Conservation (phyloP, 1,284 basidiomycete genomes). For the Rhodofomes roseus region DNA sequence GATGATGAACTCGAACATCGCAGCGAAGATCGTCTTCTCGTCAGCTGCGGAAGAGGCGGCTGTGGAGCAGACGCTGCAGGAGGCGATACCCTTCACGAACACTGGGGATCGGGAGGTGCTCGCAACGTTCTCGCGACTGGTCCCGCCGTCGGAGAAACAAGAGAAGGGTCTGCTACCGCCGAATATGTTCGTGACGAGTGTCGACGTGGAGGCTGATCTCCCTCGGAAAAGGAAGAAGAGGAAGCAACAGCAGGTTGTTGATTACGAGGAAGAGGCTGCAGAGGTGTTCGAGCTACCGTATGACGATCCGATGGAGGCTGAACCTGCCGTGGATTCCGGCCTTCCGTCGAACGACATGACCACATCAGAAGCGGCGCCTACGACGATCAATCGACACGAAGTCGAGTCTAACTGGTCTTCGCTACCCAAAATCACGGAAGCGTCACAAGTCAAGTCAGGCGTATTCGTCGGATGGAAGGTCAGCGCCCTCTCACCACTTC, state of each 20-base stretch:
- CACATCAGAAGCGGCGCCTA: not conserved
- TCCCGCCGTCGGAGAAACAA: constrained; percentile 65
- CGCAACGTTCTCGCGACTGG: constrained; percentile 33
- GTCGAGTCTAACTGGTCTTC: constrained; percentile 41
- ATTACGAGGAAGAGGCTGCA: constrained; percentile 13
- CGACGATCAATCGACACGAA: constrained; percentile 33
- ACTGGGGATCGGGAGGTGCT: constrained; percentile 7
- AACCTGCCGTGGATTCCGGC: not conserved
- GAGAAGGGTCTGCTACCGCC: constrained; percentile 45
- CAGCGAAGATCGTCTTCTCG: constrained; percentile 59
- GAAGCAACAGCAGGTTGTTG: not conserved
- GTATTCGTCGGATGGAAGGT: constrained; percentile 53
- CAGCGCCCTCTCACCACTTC: constrained; percentile 9
- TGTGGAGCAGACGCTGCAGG: constrained; percentile 1
- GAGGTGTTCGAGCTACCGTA: constrained; percentile 19
- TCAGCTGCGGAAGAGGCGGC: constrained; percentile 12
- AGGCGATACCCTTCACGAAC: constrained; percentile 11
- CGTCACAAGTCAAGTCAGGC: constrained; percentile 33
- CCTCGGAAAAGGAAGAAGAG: constrained; percentile 19
- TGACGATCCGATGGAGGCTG: constrained; percentile 14
- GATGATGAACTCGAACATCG: constrained; percentile 42
- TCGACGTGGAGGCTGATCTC: constrained; percentile 57
- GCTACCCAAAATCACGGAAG: constrained; percentile 27
- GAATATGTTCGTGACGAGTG: constrained; percentile 63
- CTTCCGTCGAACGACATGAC: not conserved